These are phyloP conservation scores for Nemania sp. DNA, from an alignment of 2,329 filamentous ascomycete genomes.

Conservation along the genomic window DNA sequence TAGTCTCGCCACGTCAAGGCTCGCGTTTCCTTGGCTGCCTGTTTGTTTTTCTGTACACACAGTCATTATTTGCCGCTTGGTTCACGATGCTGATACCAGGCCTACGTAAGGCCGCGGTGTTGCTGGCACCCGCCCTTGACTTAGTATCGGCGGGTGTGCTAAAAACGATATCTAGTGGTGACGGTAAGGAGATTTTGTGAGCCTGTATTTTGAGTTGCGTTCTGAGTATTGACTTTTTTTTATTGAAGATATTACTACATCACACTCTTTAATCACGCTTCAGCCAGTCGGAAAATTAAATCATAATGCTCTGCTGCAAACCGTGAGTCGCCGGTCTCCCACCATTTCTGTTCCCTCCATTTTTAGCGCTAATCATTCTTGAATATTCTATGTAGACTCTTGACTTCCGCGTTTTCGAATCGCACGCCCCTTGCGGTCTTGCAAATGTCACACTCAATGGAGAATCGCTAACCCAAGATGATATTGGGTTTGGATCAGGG, in stretches of 20 bases:
- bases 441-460: slow-evolving; percentile 53
- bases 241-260: slow-evolving; percentile 19
- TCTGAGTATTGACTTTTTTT: slow-evolving; percentile 8
- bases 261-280: slow-evolving; percentile 36
- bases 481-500: slow-evolving; percentile 47
- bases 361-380: neutral
- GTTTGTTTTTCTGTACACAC: neutral
- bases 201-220: too few relatives aligned
- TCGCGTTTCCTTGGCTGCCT: slow-evolving; percentile 2
- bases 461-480: slow-evolving; percentile 45
- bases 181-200: slow-evolving; percentile 26
- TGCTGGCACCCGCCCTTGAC: slow-evolving; percentile 44
- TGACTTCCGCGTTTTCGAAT: slow-evolving; percentile 50
- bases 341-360: neutral
- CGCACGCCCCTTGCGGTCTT: slow-evolving; percentile 49
- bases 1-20: slow-evolving; percentile 22
- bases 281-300: slow-evolving; percentile 27
- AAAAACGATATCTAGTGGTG: slow-evolving; percentile 24
- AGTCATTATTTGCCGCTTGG: slow-evolving; percentile 26
- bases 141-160: slow-evolving; percentile 29
- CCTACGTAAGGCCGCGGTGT: slow-evolving; percentile 39
- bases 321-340: slow-evolving; percentile 30
- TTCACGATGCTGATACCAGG: slow-evolving; percentile 44
- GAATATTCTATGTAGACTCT: slow-evolving; percentile 37
- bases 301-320: slow-evolving; percentile 25